Conservation (phyloP, 305 asterid genomes). For the Fraxinus baroniana region DNA sequence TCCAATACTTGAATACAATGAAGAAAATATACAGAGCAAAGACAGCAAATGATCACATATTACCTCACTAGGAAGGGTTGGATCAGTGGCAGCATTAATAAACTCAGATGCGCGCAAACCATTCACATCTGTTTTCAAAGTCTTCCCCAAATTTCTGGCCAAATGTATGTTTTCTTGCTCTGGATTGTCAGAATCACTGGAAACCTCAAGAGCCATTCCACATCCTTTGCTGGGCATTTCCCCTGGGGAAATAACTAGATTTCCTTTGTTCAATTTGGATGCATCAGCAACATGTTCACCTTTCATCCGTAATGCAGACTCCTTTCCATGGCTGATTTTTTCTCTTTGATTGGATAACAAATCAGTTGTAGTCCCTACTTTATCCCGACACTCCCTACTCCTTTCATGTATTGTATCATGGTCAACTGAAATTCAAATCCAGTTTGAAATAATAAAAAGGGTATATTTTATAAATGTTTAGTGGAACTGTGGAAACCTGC, state of each 20-base stretch:
- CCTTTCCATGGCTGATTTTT: constrained; percentile 5
- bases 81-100: constrained; percentile 45
- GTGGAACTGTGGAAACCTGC: constrained; percentile 15
- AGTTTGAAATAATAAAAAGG: constrained; percentile 25
- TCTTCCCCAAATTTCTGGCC: constrained; percentile 38
- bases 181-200: constrained; percentile 50
- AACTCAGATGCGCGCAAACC: constrained; percentile 42
- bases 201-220: constrained; percentile 42
- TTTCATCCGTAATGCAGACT: background rate
- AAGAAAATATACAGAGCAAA: background rate
- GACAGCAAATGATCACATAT: constrained; percentile 8
- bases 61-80: constrained; percentile 85
- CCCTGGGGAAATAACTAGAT: constrained; percentile 48
- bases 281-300: constrained; percentile 35
- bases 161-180: constrained; percentile 36
- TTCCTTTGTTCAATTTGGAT: constrained; percentile 46
- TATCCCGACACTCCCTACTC: constrained; percentile 46
- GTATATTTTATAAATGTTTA: background rate
- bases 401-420: constrained; percentile 43
- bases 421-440: constrained; percentile 50
- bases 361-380: constrained; percentile 34
- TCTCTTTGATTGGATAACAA: constrained; percentile 40
- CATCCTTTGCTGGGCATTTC: constrained; percentile 49
- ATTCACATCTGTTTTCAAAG: constrained; percentile 38
- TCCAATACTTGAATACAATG: constrained; percentile 5